A percentile compares a stretch with the other conserved stretches of the same genome.
phyloP scores from a whole-genome alignment of 2,329 filamentous ascomycete species.

The Epichloe uncinata region DNA sequence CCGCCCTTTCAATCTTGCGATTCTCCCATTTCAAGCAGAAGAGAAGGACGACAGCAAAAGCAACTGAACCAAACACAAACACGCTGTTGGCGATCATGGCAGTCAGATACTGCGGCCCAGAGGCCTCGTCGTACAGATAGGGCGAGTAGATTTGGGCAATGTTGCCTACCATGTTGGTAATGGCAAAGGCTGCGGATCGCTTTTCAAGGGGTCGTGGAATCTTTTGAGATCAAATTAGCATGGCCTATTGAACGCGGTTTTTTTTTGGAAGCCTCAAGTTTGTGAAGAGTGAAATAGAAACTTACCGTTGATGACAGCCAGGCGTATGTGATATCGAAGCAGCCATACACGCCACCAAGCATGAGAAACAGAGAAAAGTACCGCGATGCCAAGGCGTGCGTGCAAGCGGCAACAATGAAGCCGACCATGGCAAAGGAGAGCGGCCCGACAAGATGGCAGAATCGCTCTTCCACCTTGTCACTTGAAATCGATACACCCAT shows the following conservation, averaged over 20 bases:
- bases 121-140: slow-evolving; percentile 2
- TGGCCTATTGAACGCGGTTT: not conserved
- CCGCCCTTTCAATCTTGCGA: not conserved
- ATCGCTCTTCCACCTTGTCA: slow-evolving; percentile 56
- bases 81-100: slow-evolving; percentile 5
- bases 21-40: slow-evolving; percentile 5
- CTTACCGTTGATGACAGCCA: slow-evolving; percentile 6
- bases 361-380: slow-evolving; percentile 5
- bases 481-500: slow-evolving; percentile 56
- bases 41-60: not conserved
- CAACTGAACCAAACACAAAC: slow-evolving; percentile 2
- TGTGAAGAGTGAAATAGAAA: not conserved
- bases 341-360: slow-evolving; percentile 5
- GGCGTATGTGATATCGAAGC: slow-evolving; percentile 4
- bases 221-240: not conserved
- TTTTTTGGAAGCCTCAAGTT: too few species aligned
- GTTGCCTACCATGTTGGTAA: slow-evolving; percentile 5
- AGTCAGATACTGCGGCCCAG: slow-evolving; percentile 3
- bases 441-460: slow-evolving; percentile 51
- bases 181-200: slow-evolving; percentile 4
- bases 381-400: slow-evolving; percentile 15
- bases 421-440: slow-evolving; percentile 46
- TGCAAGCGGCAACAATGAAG: slow-evolving; percentile 56
- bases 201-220: slow-evolving; percentile 4
- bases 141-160: slow-evolving; percentile 5